phyloP scores from a whole-genome alignment of 345 rosid species.

The Iberis pinnata region DNA sequence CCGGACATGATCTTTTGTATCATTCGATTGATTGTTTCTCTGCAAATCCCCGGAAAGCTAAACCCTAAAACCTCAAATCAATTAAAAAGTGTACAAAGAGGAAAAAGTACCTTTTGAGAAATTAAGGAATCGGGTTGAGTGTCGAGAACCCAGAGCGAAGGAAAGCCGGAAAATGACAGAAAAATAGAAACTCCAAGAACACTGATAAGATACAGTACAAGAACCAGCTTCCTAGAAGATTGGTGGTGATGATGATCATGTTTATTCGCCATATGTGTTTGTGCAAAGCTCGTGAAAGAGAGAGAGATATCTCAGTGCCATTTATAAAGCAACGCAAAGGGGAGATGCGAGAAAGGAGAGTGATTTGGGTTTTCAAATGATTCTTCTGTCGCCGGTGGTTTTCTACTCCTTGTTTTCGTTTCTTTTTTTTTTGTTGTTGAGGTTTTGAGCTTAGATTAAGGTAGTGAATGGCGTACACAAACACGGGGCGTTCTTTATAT shows the following conservation, averaged over 20 bases:
- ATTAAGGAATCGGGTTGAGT: constrained; percentile 17
- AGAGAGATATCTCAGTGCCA: constrained; percentile 7
- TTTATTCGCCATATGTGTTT: constrained; percentile 36
- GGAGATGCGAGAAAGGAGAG: too few species aligned
- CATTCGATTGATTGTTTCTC: constrained; percentile 27
- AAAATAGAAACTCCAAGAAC: constrained; percentile 40
- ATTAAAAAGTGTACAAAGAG: constrained; percentile 4
- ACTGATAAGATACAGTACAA: constrained; percentile 28
- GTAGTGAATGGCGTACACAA: too few species aligned
- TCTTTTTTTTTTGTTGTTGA: too few species aligned
- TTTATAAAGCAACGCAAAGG: constrained; percentile 5
- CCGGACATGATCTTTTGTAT: background rate
- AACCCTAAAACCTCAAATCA: background rate
- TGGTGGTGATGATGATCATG: constrained; percentile 13
- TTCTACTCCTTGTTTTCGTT: too few species aligned
- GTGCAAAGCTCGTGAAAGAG: constrained; percentile 5
- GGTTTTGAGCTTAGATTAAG: too few species aligned
- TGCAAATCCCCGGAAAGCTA: constrained; percentile 15
- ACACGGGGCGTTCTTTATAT: too few species aligned
- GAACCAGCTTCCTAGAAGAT: constrained; percentile 26
- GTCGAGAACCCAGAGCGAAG: constrained; percentile 39
- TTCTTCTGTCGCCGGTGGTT: too few species aligned
- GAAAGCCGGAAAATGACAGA: constrained; percentile 14
- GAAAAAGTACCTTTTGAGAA: constrained; percentile 28
- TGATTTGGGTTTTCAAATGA: too few species aligned